Conservation (phyloP, 345 rosid species). For the Melaleuca quinquenervia region DNA sequence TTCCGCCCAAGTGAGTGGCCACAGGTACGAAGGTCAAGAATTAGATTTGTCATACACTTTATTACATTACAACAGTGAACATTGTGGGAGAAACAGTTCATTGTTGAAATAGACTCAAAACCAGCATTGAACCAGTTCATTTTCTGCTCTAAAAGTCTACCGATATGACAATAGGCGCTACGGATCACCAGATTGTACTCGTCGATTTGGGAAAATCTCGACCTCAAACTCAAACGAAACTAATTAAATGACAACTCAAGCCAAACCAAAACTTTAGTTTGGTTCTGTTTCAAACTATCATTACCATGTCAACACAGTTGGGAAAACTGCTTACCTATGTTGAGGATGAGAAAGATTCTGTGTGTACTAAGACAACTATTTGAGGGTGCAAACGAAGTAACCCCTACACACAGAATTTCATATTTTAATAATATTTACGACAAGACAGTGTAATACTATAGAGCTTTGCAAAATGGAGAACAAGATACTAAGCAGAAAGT, state of each 20-base stretch:
- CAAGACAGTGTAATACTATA: neutral
- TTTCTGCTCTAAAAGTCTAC: neutral
- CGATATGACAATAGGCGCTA: neutral
- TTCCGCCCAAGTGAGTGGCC: neutral
- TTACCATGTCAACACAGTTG: neutral
- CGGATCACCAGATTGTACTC: neutral
- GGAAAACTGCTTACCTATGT: neutral
- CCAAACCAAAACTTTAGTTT: neutral
- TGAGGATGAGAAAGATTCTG: neutral
- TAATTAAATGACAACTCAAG: neutral
- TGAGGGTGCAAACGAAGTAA: neutral
- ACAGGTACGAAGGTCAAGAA: neutral
- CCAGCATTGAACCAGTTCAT: neutral
- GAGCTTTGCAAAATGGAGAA: neutral
- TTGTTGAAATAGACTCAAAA: neutral
- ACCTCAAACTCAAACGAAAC: neutral
- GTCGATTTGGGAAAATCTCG: neutral
- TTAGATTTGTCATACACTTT: neutral
- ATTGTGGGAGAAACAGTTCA: neutral
- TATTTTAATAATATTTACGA: neutral
- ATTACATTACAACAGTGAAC: too few species aligned
- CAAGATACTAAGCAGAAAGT: neutral
- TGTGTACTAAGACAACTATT: neutral
- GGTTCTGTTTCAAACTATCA: neutral
- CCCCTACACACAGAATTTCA: neutral